Evolutionary conservation across 768 basidiomycete genomes (phyloP), one percentile per base, ranked within the genome.

Genomic region (Phaeotremella fagi): DNA sequence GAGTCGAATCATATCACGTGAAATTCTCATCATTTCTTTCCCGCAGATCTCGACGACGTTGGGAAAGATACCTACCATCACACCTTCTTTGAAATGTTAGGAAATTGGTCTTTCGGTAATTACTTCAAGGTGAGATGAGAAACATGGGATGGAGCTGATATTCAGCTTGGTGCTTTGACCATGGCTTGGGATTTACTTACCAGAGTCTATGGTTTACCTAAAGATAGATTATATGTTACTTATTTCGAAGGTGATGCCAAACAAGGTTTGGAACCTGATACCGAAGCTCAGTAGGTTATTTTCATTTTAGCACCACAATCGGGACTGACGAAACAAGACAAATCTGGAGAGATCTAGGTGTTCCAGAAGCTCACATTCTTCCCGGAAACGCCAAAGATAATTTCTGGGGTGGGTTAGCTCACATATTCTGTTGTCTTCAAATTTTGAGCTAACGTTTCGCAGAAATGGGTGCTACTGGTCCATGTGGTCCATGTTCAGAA

Each of bases 31-130:
- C n/a, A n/a, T n/a, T n/a, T n/a, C n/a, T n/a, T n/a, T n/a, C 45
- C 11, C 16, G 25, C 58, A 98, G 95, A 99, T 76, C 81, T 99
- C 53, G 95, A 99, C 72, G 95, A 99, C 76, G 95, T 99, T 53
- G 95, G 95, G 33, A 94, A 91, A 76, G 95, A 97, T 72, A 92
- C 90, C 1, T 97, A 97, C 74, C 94, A 97, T 55, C 77, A 94
- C 70, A 95, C 90, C 1, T 92, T 94, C 78, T 99, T 99, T 69
- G 95, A 99, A 77, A 99, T 99, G 95, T 77, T 99, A 59, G 95
- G 95, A 33, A 99, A 99, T 75, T 99, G 95, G 95, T 97, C 92
- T 3, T 99, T 98, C 63, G 95, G 95, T 0, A 92, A 99, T 75
- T 99, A 99, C 79, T 99, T 99, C 84, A 99, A 99, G 83, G 92